phyloP scores from a whole-genome alignment of 108 stramenopile species.

The Seminavis robusta region DNA sequence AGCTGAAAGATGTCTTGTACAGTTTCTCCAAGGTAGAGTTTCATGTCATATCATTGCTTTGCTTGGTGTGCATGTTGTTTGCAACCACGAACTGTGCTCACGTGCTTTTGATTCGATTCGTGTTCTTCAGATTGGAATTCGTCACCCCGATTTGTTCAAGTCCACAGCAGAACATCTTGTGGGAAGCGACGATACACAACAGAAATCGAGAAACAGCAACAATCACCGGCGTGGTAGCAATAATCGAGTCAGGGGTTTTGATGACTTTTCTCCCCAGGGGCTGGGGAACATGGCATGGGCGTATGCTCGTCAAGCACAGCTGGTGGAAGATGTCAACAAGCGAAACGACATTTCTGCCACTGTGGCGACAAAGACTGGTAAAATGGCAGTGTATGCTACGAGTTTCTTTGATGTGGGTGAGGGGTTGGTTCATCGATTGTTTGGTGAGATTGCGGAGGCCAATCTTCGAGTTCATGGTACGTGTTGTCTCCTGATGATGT shows the following conservation, averaged over 20 bases:
- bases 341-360: conserved; percentile 29
- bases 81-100: not conserved
- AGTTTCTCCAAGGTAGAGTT: conserved; percentile 52
- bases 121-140: conserved; percentile 62
- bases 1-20: conserved; percentile 81
- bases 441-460: conserved; percentile 50
- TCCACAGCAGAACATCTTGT: conserved; percentile 62
- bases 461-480: conserved; percentile 27
- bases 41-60: not conserved
- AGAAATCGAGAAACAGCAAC: no score
- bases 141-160: conserved; percentile 72
- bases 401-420: conserved; percentile 75
- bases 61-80: not conserved
- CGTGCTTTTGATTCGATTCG: no score
- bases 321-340: conserved; percentile 49
- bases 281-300: conserved; percentile 64
- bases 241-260: conserved; percentile 38
- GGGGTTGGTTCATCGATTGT: conserved; percentile 49
- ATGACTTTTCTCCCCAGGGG: conserved; percentile 69
- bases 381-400: conserved; percentile 68
- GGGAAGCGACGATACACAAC: conserved; percentile 11
- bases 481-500: not conserved
- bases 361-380: conserved; percentile 41
- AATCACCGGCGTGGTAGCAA: no score
- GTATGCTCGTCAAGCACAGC: conserved; percentile 72